A percentile compares a stretch with the other conserved stretches of the same genome.
These are phyloP conservation scores for Kodamaea leandrae DNA, from an alignment of 805 yeast genomes.

Conservation along the genomic window DNA sequence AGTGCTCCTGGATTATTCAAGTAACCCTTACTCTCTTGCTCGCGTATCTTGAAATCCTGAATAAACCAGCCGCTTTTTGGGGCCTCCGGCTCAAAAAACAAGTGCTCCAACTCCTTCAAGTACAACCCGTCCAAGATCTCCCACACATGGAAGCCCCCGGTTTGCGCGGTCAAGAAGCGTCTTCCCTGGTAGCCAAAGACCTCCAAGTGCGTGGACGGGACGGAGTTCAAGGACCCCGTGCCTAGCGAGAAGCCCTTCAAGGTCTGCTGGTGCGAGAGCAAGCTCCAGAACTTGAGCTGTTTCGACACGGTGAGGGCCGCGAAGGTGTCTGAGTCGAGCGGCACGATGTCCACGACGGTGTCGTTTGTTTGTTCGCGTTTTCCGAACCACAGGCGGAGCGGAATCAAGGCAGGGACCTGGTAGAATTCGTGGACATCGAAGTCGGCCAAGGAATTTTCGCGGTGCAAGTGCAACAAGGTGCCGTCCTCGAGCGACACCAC, in stretches of 20 bases:
- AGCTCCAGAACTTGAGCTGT: constrained; percentile 59
- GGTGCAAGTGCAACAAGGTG: constrained; percentile 57
- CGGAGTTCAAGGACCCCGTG: constrained; percentile 19
- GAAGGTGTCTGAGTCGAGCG: constrained; percentile 34
- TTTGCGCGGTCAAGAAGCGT: constrained; percentile 15
- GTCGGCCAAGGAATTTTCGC: constrained; percentile 27
- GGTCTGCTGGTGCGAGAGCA: constrained; percentile 32
- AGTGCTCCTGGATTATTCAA: constrained; percentile 2
- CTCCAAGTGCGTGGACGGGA: constrained; percentile 32
- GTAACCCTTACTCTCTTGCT: background rate
- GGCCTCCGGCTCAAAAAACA: constrained; percentile 21
- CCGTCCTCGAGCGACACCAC: constrained; percentile 75
- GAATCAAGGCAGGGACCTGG: constrained; percentile 40
- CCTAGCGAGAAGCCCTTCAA: background rate
- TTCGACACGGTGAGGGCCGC: constrained; percentile 56
- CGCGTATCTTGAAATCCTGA: background rate
- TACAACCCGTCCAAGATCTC: constrained; percentile 14
- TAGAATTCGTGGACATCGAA: constrained; percentile 50
- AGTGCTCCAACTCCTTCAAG: constrained; percentile 12
- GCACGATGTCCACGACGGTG: constrained; percentile 40
- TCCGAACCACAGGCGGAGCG: constrained; percentile 28
- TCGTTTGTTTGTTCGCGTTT: constrained; percentile 20
- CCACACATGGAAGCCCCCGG: constrained; percentile 25
- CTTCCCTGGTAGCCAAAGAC: constrained; percentile 11
- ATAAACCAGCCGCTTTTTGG: constrained; percentile 10